Evolutionary conservation across 495 filamentous ascomycete species (phyloP).

Genomic region (Hypoxylon subgilvum): DNA sequence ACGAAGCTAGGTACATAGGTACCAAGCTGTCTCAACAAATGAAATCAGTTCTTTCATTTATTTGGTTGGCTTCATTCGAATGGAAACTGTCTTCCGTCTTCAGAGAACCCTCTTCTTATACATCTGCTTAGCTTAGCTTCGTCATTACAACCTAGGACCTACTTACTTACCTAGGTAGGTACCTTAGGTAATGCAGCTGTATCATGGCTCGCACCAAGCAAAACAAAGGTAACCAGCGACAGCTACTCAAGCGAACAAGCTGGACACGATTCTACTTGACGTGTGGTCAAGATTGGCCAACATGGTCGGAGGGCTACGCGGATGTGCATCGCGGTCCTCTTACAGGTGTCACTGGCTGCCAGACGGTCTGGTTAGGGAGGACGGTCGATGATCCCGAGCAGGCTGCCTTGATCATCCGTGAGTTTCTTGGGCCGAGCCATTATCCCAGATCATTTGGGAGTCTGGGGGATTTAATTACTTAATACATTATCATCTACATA

Average conservation of each 20-base stretch:
- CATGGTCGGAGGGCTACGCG: constrained; percentile 17
- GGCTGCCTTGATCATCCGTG: constrained; percentile 37
- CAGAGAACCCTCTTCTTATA: too few species aligned
- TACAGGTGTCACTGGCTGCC: constrained; percentile 1
- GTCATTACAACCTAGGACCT: too few species aligned
- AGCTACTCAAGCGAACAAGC: constrained; percentile 14
- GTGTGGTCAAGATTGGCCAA: constrained; percentile 32
- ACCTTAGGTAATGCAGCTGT: too few species aligned
- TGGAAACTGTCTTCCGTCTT: too few species aligned
- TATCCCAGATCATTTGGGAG: not conserved
- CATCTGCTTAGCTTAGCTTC: too few species aligned
- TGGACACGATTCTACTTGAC: constrained; percentile 40
- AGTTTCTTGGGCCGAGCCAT: constrained; percentile 9
- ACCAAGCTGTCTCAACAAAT: too few species aligned
- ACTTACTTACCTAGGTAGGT: not conserved
- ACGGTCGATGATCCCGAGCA: constrained; percentile 39
- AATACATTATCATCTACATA: too few species aligned
- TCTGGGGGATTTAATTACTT: too few species aligned
- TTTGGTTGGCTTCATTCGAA: too few species aligned
- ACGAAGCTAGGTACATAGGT: too few species aligned
- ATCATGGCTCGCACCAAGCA: constrained; percentile 30
- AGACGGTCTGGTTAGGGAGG: constrained; percentile 32
- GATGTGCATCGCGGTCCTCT: constrained; percentile 36
- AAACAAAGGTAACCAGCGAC: not conserved
- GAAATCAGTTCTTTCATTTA: too few species aligned